Base-by-base conservation (phyloP, 2,329 filamentous ascomycete genomes). In the Corinectria fuckeliana region DNA sequence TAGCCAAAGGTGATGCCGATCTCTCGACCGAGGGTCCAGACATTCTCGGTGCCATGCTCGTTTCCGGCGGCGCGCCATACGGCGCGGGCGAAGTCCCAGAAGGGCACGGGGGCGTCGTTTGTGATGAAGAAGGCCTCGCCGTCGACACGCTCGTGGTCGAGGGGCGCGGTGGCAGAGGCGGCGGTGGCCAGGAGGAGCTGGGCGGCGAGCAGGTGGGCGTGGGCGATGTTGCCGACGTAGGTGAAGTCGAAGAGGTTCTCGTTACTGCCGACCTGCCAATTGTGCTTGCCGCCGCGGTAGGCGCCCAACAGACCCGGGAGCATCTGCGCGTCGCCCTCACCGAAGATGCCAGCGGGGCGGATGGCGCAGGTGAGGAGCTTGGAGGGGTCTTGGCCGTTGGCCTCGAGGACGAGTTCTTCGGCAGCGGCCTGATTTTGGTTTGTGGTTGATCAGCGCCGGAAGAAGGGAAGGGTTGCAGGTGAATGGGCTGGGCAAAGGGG, bases 91-190 rank as follows among this genome's bases (percentile, higher is more conserved):
- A 96, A 91, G 76, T 96, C 92, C 88, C 95, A 96, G 77, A 97
- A 96, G 75, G 94, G 94, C 18, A 96, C 82, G 5, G 94, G 94
- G 67, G 87, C 82, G 76, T 93, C 91, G 75, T 98, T 98, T 58
- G 92, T 95, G 71, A 98, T 86, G 78, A 97, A 88, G 80, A 98
- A 94, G 50, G 88, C 88, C 75, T 97, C 89, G 59, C 94, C 95
- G 73, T 93, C 91, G 49, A 93, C 87, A 59, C 83, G 84, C 78
- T 92, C 90, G 76, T 87, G 79, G 76, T 91, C 87, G 34, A 91
- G 82, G n/a, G 88, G 88, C 0, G 82, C 81, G 18, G 85, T 88
- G 53, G 80, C 76, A n/a, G 83, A 78, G 58, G 82, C 77, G 1
- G 73, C 69, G 51, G 86, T 88, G 54, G 82, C 80, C 45, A 95